Conservation (phyloP, 2,329 filamentous ascomycete genomes). For the Fusarium sp. region DNA sequence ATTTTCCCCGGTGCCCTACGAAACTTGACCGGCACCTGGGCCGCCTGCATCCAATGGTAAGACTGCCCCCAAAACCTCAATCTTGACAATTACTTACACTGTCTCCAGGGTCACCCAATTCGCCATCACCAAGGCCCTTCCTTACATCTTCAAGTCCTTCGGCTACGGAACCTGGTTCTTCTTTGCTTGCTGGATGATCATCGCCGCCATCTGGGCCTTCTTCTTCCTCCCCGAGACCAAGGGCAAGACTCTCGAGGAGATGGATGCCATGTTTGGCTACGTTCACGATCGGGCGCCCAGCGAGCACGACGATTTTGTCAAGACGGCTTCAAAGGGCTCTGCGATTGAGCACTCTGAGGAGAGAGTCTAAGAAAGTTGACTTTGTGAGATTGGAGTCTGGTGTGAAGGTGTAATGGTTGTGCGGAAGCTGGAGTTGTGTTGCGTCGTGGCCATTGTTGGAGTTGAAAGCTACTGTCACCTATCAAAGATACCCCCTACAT, state of each 20-base stretch:
- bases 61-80: accelerated
- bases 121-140: conserved; percentile 57
- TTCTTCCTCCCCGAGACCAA: conserved; percentile 68
- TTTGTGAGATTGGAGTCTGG: neutral
- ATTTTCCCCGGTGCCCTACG: conserved; percentile 59
- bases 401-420: neutral
- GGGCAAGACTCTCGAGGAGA: conserved; percentile 64
- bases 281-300: conserved; percentile 32
- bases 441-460: neutral
- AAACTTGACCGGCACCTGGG: conserved; percentile 55
- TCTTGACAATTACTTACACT: neutral
- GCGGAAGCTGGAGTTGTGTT: neutral
- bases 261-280: conserved; percentile 56
- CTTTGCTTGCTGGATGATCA: conserved; percentile 64
- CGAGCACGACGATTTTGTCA: conserved; percentile 28
- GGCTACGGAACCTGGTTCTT: conserved; percentile 68
- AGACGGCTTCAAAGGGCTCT: conserved; percentile 22
- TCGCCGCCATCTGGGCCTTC: conserved; percentile 61
- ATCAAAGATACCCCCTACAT: neutral
- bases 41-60: conserved; percentile 55
- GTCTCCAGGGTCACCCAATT: conserved; percentile 51
- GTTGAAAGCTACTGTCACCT: neutral
- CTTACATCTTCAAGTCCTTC: conserved; percentile 58
- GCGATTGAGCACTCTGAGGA: conserved; percentile 40
- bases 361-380: conserved; percentile 7